Evolutionary conservation across 306 rosid species (phyloP), one percentile per base, ranked within the genome.

Genomic region (Lupinus albus): DNA sequence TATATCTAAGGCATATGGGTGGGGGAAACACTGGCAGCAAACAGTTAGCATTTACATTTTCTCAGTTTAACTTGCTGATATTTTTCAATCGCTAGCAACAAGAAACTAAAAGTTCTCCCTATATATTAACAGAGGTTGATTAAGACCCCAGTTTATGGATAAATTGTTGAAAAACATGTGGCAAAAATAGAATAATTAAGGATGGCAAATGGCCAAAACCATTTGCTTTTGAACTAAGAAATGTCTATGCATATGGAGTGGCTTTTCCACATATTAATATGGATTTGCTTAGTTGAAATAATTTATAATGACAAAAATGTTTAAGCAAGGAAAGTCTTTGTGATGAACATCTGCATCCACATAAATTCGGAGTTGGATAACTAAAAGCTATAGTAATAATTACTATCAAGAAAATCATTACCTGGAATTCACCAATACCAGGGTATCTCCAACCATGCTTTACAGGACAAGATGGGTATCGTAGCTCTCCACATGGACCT

Each of bases 391-490:
- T 20, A 30, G 57, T 9, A 25, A 62, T 67, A 2, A 54, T n/a
- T 9, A 25, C 70, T 67, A 2, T 39, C 11, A 18, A 57, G 25
- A 20, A 20, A 20, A 20, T 20, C 2, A 20, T 20, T 20, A 94
- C 99, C 97, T 94, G 97, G 82, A 94, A 94, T 83, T 90, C 99
- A 78, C 99, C 97, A 74, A 94, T 78, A 70, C 99, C 99, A 36
- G 99, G 97, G 78, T 86, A 90, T 68, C 97, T 85, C 99, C 99
- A 94, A 67, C 99, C 99, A 85, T 94, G 96, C 89, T 90, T 94
- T 49, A 90, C 96, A 44, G 99, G 91, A 85, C 64, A 82, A 66
- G 96, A 90, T 77, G 99, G 97, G 77, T 82, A 90, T 68, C 97
- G 82, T 30, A 94, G 83, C 78, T 94, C 99, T 75, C 99, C 99